Base-by-base conservation (phyloP, 192 early-diverging fungal genomes). In the Coemansia guatemalensis region DNA sequence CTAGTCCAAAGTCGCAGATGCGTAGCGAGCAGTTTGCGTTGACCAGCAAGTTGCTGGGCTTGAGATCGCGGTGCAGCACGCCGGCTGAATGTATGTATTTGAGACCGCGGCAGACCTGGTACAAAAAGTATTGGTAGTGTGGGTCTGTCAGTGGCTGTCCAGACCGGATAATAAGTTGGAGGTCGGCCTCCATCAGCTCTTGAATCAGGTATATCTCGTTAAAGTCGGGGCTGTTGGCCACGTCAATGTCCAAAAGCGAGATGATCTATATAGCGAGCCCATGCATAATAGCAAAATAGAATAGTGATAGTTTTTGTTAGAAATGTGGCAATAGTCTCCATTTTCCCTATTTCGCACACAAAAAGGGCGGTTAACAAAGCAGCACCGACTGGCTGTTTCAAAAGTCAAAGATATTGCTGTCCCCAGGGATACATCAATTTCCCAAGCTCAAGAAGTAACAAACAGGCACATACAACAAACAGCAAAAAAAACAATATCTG, bases 1-100 rank as follows among this genome's bases (percentile, higher is more conserved):
- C 97, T 60, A 99, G 83, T 44, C 97, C 97, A 85, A 99, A 99
- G 74, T 99, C 97, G 74, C 96, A 98, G 78, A 99, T 98, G 84
- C 94, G 73, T 48, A 95, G 84, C 73, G 93, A 93, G 72, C 93
- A 95, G 68, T 95, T 92, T 62, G 93, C 93, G 67, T 94, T 95
- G 27, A 95, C 83, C 3, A 95, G 78, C 56, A 95, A 65, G 62
- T 95, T 95, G 60, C 89, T 88, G 22, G 97, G 97, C 79, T 99
- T 99, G 49, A 99, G 84, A 85, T 99, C 97, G 64, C 96, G 92
- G 73, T 99, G 96, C 21, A 98, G 81, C 21, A 99, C 92, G 66
- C 95, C 95, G 30, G 96, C 97, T 20, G 95, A 96, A 72, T 99
- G 97, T 84, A 99, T 95, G 71, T 93, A 96, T 75, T 99, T 99